These are phyloP conservation scores for Planoprotostelium fungivorum DNA, from an alignment of 78 protist genomes.

Conservation along the genomic window DNA sequence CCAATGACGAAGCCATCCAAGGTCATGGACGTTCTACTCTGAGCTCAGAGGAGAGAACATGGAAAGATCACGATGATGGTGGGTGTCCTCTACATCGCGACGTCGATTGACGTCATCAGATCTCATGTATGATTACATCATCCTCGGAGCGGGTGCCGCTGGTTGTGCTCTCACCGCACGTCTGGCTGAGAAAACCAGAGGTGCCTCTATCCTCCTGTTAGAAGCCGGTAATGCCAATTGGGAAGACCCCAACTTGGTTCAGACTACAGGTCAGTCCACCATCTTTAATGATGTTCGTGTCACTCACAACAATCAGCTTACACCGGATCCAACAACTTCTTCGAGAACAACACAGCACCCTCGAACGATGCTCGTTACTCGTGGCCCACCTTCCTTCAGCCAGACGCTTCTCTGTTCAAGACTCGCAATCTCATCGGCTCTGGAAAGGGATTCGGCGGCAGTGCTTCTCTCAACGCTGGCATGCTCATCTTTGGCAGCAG, in stretches of 20 bases:
- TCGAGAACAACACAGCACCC: neutral
- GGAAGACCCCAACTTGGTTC: neutral
- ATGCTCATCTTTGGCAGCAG: neutral
- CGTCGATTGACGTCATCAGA: too few relatives aligned
- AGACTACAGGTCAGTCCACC: neutral
- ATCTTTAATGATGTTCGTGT: neutral
- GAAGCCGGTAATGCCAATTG: neutral
- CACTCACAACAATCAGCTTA: neutral
- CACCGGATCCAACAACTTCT: neutral
- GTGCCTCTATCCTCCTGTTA: neutral
- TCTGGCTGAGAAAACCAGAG: neutral
- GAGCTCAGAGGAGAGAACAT: too few relatives aligned
- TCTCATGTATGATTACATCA: neutral
- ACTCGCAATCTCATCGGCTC: neutral
- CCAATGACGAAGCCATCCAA: too few relatives aligned
- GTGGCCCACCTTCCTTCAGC: neutral
- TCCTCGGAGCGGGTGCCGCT: neutral
- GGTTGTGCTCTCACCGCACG: neutral
- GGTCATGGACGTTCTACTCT: too few relatives aligned
- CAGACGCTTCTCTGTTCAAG: neutral
- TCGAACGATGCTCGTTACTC: neutral
- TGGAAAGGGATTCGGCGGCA: neutral
- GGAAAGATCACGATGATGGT: too few relatives aligned
- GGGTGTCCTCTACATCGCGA: too few relatives aligned
- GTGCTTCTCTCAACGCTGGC: neutral